Evolutionary conservation across 2,329 filamentous ascomycete species (phyloP).

Genomic region (Aspergillus eucalypticola): DNA sequence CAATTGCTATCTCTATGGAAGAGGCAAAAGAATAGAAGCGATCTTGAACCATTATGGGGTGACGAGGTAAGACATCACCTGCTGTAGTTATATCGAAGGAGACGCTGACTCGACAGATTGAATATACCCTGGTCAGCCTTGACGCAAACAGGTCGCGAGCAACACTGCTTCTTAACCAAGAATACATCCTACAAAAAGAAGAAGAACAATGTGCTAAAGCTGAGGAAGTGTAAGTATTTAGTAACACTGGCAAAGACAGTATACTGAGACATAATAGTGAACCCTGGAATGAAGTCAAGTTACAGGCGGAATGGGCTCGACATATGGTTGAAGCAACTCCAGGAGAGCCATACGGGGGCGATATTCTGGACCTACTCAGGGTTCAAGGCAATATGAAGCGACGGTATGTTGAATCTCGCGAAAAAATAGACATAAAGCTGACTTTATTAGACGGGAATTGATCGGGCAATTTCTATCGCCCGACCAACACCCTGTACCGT

Average conservation of each 20-base stretch:
- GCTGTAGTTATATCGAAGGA: too few relatives aligned
- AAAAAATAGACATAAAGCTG: background rate
- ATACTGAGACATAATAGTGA: background rate
- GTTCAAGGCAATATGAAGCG: constrained; percentile 21
- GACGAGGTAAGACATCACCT: constrained; percentile 12
- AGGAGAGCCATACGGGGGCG: constrained; percentile 17
- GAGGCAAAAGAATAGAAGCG: constrained; percentile 5
- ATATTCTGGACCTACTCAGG: constrained; percentile 12
- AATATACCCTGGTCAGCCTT: constrained; percentile 13
- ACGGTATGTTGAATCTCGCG: constrained; percentile 1
- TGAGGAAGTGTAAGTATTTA: background rate
- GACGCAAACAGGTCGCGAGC: constrained; percentile 8
- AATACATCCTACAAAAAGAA: constrained; percentile 10
- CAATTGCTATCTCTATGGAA: constrained; percentile 16
- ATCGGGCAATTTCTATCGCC: constrained; percentile 11
- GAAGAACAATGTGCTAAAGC: background rate
- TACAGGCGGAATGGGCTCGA: constrained; percentile 18
- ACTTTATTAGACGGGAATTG: constrained; percentile 5
- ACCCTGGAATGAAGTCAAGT: background rate
- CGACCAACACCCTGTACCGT: constrained; percentile 1
- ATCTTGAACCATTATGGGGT: constrained; percentile 13
- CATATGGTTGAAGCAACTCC: constrained; percentile 21
- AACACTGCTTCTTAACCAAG: constrained; percentile 15
- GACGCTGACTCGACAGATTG: constrained; percentile 7
- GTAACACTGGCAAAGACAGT: background rate